Percentiles rank a stretch among this genome's conserved stretches.
These are phyloP conservation scores for Epichloe amarillans DNA, from an alignment of 2,329 filamentous ascomycete genomes.

Conservation along the genomic window DNA sequence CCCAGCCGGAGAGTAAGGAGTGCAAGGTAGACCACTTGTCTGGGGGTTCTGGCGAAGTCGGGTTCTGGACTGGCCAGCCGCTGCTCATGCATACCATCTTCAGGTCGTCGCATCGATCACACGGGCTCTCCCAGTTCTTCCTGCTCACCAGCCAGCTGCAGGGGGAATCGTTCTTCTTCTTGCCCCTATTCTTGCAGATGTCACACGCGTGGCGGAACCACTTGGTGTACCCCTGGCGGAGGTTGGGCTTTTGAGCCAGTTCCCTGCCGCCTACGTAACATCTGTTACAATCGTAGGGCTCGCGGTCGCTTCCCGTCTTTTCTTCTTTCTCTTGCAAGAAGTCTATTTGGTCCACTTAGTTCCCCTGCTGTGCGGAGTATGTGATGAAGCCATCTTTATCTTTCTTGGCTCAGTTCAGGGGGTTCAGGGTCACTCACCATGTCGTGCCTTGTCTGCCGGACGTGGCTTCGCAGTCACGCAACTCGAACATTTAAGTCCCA, in stretches of 20 bases:
- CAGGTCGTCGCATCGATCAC: conserved; percentile 10
- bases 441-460: conserved; percentile 5
- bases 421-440: neutral
- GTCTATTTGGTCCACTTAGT: neutral
- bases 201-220: conserved; percentile 16
- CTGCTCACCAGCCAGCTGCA: conserved; percentile 14
- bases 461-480: conserved; percentile 7
- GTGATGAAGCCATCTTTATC: too few relatives aligned
- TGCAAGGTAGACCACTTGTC: conserved; percentile 7
- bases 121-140: conserved; percentile 10
- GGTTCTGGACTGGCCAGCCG: conserved; percentile 7
- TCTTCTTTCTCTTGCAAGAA: neutral
- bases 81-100: conserved; percentile 10
- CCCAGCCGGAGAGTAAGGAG: conserved; percentile 7
- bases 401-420: too few relatives aligned
- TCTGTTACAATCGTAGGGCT: neutral
- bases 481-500: conserved; percentile 9
- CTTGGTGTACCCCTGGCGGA: conserved; percentile 6
- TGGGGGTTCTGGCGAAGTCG: conserved; percentile 2
- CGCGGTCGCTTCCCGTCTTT: neutral
- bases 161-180: neutral
- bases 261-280: neutral
- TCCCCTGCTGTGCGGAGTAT: too few relatives aligned
- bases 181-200: conserved; percentile 8
- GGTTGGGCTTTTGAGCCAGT: conserved; percentile 7